These are phyloP conservation scores for Chlorella variabilis DNA, from an alignment of 163 green algal genomes.

Conservation along the genomic window DNA sequence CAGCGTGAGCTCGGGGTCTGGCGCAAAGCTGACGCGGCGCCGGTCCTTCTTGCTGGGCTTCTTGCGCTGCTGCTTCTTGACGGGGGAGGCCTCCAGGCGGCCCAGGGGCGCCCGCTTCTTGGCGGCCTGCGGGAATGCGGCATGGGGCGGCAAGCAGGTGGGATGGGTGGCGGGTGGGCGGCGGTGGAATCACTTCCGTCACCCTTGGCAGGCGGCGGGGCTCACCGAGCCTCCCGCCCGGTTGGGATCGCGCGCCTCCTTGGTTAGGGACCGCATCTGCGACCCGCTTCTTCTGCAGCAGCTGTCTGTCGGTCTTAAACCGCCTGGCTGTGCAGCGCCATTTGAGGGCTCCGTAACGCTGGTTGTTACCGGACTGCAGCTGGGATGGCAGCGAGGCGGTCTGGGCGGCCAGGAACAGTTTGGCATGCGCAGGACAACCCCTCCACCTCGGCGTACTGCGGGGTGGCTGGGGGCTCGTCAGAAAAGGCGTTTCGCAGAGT, in stretches of 20 bases:
- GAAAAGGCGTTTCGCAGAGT: too few relatives aligned
- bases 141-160: too few relatives aligned
- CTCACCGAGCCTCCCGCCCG: neutral
- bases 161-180: neutral
- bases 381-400: too few relatives aligned
- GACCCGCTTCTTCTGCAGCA: neutral
- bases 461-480: too few relatives aligned
- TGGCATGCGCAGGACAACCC: too few relatives aligned
- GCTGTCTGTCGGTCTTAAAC: constrained; percentile 3
- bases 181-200: too few relatives aligned
- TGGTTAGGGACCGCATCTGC: constrained; percentile 21
- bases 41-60: constrained; percentile 56
- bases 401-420: too few relatives aligned
- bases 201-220: too few relatives aligned
- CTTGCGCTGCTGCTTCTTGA: constrained; percentile 34
- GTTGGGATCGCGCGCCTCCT: constrained; percentile 38
- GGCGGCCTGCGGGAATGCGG: constrained; percentile 9
- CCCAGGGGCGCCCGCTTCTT: constrained; percentile 2
- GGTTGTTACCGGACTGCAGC: too few relatives aligned
- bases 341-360: neutral
- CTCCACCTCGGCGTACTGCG: too few relatives aligned
- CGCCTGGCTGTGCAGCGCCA: neutral
- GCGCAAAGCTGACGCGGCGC: constrained; percentile 85
- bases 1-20: constrained; percentile 80
- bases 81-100: constrained; percentile 20